These are phyloP conservation scores for Hypoxylon fragiforme DNA, from an alignment of 495 filamentous ascomycete species.

Conservation along the genomic window DNA sequence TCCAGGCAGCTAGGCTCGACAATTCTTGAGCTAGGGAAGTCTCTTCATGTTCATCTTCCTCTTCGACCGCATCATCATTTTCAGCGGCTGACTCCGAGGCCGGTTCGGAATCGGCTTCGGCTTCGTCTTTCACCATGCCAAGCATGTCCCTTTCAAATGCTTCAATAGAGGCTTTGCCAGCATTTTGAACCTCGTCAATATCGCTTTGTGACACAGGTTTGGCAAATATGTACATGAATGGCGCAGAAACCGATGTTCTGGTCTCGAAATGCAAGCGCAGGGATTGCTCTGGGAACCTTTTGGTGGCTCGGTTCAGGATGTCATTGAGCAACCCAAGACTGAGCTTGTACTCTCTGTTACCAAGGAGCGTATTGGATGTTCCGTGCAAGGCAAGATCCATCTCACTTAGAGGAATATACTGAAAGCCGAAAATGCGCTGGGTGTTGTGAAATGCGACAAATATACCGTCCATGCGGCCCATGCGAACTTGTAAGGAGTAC, in stretches of 20 bases:
- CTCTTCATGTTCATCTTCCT: slow-evolving; percentile 35
- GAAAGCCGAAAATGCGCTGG: slow-evolving; percentile 94
- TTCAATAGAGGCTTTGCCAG: slow-evolving; percentile 61
- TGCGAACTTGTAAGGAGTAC: slow-evolving; percentile 92
- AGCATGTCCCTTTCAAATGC: slow-evolving; percentile 68
- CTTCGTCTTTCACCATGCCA: slow-evolving; percentile 45
- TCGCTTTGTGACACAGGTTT: slow-evolving; percentile 76
- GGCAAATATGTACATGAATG: slow-evolving; percentile 87
- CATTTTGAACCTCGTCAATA: slow-evolving; percentile 72
- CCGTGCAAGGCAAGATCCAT: slow-evolving; percentile 89
- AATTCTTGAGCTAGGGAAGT: slow-evolving; percentile 25
- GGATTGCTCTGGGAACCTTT: slow-evolving; percentile 71
- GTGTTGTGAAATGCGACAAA: slow-evolving; percentile 98
- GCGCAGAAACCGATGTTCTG: slow-evolving; percentile 50
- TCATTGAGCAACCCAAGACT: slow-evolving; percentile 79
- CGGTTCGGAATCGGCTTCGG: slow-evolving; percentile 25
- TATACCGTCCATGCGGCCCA: slow-evolving; percentile 98
- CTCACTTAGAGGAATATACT: slow-evolving; percentile 82
- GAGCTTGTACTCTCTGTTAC: slow-evolving; percentile 84
- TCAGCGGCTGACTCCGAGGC: slow-evolving; percentile 8
- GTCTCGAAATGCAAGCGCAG: slow-evolving; percentile 89
- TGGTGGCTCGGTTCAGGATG: slow-evolving; percentile 70
- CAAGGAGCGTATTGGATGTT: slow-evolving; percentile 62
- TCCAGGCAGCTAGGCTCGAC: slow-evolving; percentile 47
- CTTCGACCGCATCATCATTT: slow-evolving; percentile 22